These are phyloP conservation scores for Aspergillus chevalieri DNA, from an alignment of 2,329 filamentous ascomycete genomes.

Conservation along the genomic window DNA sequence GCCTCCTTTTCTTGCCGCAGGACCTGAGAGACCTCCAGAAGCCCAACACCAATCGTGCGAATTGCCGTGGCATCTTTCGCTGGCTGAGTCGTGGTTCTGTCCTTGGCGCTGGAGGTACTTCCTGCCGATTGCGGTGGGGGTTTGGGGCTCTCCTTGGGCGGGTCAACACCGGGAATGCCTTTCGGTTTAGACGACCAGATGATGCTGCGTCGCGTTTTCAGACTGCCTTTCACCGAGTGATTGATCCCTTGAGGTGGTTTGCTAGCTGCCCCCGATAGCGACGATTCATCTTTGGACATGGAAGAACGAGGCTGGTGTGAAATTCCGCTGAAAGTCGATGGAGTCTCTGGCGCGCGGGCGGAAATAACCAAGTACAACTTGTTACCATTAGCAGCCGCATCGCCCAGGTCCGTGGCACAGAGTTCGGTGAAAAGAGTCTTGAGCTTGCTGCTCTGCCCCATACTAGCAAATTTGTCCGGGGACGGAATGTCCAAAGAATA, in stretches of 20 bases:
- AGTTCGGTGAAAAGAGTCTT: constrained; percentile 86
- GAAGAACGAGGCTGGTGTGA: constrained; percentile 23
- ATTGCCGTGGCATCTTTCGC: constrained; percentile 44
- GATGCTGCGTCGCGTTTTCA: constrained; percentile 39
- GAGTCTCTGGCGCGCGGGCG: constrained; percentile 57
- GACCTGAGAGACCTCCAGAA: constrained; percentile 68
- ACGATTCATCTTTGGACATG: constrained; percentile 29
- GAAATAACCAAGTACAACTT: constrained; percentile 81
- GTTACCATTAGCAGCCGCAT: constrained; percentile 55
- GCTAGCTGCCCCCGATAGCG: constrained; percentile 7
- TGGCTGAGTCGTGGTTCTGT: constrained; percentile 16
- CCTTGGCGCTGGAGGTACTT: constrained; percentile 24
- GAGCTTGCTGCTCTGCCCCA: constrained; percentile 61
- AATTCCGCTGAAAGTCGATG: constrained; percentile 17
- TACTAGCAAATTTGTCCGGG: constrained; percentile 62
- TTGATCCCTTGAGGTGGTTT: constrained; percentile 23
- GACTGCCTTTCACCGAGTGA: constrained; percentile 29
- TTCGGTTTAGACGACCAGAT: constrained; percentile 38
- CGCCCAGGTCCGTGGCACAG: constrained; percentile 66
- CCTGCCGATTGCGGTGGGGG: constrained; percentile 27
- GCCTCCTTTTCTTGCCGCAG: constrained; percentile 65
- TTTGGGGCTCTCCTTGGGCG: constrained; percentile 21
- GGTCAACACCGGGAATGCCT: constrained; percentile 24
- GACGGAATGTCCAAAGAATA: constrained; percentile 73
- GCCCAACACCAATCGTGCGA: constrained; percentile 68